phyloP scores from a whole-genome alignment of 345 rosid genomes.

The Salix purpurea region DNA sequence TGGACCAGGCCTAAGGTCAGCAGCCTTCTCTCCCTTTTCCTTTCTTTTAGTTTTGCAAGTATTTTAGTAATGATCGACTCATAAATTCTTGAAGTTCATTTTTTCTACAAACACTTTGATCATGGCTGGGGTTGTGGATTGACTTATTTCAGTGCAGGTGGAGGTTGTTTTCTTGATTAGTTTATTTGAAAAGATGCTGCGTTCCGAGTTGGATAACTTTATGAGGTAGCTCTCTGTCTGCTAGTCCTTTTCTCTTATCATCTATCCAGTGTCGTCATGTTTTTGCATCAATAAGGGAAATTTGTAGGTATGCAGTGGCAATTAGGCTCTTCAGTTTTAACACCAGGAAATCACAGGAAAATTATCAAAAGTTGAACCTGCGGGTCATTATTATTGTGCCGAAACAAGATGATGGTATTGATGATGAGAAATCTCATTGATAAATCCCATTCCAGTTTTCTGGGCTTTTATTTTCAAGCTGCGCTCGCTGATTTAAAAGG shows the following conservation, averaged over 20 bases:
- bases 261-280: neutral
- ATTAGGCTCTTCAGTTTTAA: neutral
- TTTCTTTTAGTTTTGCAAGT: neutral
- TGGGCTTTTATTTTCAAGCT: too few species aligned
- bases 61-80: neutral
- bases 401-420: too few species aligned
- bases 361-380: too few species aligned
- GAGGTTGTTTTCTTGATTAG: constrained; percentile 69
- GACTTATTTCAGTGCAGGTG: constrained; percentile 31
- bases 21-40: neutral
- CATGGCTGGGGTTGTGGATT: neutral
- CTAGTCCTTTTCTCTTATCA: neutral
- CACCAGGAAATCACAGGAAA: neutral
- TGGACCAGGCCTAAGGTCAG: constrained; percentile 70
- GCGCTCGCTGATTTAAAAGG: too few species aligned
- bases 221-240: constrained; percentile 26
- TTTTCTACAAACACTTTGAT: neutral
- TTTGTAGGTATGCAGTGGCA: neutral
- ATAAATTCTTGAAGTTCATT: neutral
- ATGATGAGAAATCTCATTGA: too few species aligned
- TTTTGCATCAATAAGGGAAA: neutral
- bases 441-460: neutral
- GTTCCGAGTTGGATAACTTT: constrained; percentile 39
- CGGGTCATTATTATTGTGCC: too few species aligned
- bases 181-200: constrained; percentile 48